Base-by-base conservation (phyloP, 1,284 basidiomycete species). In the Marasmius sp. region DNA sequence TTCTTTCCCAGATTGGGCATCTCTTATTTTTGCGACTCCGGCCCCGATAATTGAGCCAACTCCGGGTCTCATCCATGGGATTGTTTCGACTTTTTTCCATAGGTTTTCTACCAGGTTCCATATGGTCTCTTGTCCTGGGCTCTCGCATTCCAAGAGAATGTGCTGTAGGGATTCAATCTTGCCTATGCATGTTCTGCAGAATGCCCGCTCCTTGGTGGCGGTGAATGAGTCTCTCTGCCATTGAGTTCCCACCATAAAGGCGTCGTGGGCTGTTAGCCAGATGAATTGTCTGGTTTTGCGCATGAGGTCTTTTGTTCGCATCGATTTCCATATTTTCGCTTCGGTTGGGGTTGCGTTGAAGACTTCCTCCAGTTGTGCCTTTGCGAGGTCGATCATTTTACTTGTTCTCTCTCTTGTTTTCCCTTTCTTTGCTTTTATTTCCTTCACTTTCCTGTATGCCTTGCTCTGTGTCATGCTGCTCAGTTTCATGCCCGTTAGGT, bases 211-310 rank as follows among this genome's bases (percentile, higher is more conserved):
- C 38, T 67, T 11, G 6, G 59, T 58, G 60, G 63, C n/a, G n/a
- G n/a, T n/a, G 0, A 63, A 53, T 34, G 70, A 67, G 6, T 65
- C 58, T 3, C 43, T 16, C 75, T 75, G 75, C 49, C 68, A 61
- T 0, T 59, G n/a, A 0, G 41, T 3, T 12, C 75, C 75, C 0
- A 73, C 55, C 43, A 59, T 67, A 53, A 71, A 70, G 0, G 66
- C 69, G 10, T 69, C 65, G 51, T 76, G 71, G 9, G 70, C 67
- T 0, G 59, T 14, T 60, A 67, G 70, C 72, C 72, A 77, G 10
- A 75, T 59, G 64, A 74, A 77, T 53, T 67, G 64, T 1, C 64
- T 9, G 1, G 61, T 57, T 37, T 66, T 61, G 3, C 65, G 58
- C 0, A 58, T 12, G 22, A 74, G 39, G 53, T 70, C 63, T 56